phyloP scores from a whole-genome alignment of 148 eudicot genomes.

The Nepenthes gracilis region DNA sequence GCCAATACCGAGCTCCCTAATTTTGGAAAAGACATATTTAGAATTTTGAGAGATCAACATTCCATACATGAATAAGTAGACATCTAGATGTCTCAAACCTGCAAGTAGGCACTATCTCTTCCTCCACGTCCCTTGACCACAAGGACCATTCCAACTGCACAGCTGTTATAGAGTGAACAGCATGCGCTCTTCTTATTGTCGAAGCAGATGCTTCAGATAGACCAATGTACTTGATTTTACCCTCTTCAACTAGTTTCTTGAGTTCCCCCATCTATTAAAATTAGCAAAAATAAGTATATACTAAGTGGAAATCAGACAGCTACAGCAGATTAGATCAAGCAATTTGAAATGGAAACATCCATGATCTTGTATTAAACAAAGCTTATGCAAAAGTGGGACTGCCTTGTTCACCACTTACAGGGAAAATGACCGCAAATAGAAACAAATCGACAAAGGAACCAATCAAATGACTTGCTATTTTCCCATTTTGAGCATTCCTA shows the following conservation, averaged over 20 bases:
- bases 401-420: too few species aligned
- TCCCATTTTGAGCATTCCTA: too few species aligned
- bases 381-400: too few species aligned
- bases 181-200: constrained; percentile 17
- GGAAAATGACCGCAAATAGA: too few species aligned
- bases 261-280: constrained; percentile 8
- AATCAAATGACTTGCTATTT: too few species aligned
- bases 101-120: constrained; percentile 15
- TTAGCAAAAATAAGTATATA: not conserved
- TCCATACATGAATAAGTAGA: not conserved
- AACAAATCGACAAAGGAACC: too few species aligned
- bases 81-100: not conserved
- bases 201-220: constrained; percentile 17
- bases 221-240: constrained; percentile 17
- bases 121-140: constrained; percentile 16
- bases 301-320: not conserved
- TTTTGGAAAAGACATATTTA: not conserved
- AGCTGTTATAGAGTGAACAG: constrained; percentile 14
- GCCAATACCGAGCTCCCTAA: constrained; percentile 18
- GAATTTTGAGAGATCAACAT: not conserved
- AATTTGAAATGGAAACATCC: too few species aligned
- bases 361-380: too few species aligned
- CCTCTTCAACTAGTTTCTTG: constrained; percentile 15
- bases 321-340: not conserved
- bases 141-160: constrained; percentile 16